A percentile compares a stretch with the other conserved stretches of the same genome.
Evolutionary conservation across 495 filamentous ascomycete genomes (phyloP).

Genomic region (Amphirosellinia nigrospora): DNA sequence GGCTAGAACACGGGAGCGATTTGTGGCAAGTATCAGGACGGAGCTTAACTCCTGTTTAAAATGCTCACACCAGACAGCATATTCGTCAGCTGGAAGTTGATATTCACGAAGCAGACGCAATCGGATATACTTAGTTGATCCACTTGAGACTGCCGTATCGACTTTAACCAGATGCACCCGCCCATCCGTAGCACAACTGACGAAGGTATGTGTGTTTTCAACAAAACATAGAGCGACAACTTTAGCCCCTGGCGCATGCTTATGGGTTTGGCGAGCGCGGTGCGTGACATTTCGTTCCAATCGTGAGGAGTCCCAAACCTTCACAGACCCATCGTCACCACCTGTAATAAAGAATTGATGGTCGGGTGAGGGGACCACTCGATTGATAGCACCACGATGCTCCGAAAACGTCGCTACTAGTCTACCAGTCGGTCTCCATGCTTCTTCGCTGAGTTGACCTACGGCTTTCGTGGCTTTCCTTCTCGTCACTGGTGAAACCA

Average conservation of each 20-base stretch:
- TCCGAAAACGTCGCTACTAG: constrained; percentile 89
- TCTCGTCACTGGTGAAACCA: constrained; percentile 72
- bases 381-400: constrained; percentile 81
- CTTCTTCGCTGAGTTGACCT: constrained; percentile 54
- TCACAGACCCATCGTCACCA: constrained; percentile 90
- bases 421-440: constrained; percentile 84
- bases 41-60: constrained; percentile 83
- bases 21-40: constrained; percentile 84
- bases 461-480: constrained; percentile 63
- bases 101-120: constrained; percentile 78
- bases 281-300: constrained; percentile 89
- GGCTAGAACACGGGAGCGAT: constrained; percentile 78
- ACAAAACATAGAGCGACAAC: constrained; percentile 87
- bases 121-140: constrained; percentile 75
- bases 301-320: constrained; percentile 90
- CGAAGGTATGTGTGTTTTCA: constrained; percentile 91
- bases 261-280: constrained; percentile 85
- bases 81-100: constrained; percentile 74
- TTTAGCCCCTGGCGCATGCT: constrained; percentile 69
- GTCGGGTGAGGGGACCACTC: constrained; percentile 84
- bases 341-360: constrained; percentile 94
- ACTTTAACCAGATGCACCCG: constrained; percentile 89
- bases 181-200: constrained; percentile 88
- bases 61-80: constrained; percentile 91
- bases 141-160: constrained; percentile 67